Evolutionary conservation across 768 basidiomycete genomes (phyloP).

Genomic region (Lactarius trivialis): DNA sequence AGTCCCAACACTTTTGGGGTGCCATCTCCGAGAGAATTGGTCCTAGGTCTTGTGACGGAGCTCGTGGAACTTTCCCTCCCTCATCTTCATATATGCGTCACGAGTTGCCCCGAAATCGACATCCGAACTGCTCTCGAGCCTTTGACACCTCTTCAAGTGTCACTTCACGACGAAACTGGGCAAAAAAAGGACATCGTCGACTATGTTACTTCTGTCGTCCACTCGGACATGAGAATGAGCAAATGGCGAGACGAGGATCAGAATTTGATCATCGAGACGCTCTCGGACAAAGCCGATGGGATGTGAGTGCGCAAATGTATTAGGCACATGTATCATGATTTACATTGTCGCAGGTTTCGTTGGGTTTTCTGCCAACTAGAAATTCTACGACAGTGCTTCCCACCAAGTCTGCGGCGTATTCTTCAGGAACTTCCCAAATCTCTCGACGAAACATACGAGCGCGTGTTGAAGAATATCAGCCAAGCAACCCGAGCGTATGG

Average conservation of each 20-base stretch:
- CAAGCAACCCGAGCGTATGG: background rate
- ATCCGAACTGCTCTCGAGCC: background rate
- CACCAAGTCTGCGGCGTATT: background rate
- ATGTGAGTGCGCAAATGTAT: background rate
- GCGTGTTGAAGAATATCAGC: background rate
- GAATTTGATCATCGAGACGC: background rate
- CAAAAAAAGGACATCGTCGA: background rate
- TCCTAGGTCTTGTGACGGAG: background rate
- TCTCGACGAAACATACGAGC: conserved; percentile 1
- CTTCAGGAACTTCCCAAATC: background rate
- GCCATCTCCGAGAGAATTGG: background rate
- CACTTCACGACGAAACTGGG: background rate
- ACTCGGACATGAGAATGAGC: background rate
- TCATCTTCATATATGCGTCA: background rate
- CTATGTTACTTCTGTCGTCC: background rate
- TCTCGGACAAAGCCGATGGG: background rate
- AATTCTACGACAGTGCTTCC: background rate
- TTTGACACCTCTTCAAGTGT: background rate
- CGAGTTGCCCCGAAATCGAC: background rate
- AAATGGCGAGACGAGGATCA: background rate
- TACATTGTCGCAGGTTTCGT: background rate
- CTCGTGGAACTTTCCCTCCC: background rate
- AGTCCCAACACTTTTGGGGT: background rate
- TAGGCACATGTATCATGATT: background rate
- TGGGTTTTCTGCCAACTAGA: background rate